Evolutionary conservation across 2,329 filamentous ascomycete genomes (phyloP).

Genomic region (Fusarium brevicatenulatum): DNA sequence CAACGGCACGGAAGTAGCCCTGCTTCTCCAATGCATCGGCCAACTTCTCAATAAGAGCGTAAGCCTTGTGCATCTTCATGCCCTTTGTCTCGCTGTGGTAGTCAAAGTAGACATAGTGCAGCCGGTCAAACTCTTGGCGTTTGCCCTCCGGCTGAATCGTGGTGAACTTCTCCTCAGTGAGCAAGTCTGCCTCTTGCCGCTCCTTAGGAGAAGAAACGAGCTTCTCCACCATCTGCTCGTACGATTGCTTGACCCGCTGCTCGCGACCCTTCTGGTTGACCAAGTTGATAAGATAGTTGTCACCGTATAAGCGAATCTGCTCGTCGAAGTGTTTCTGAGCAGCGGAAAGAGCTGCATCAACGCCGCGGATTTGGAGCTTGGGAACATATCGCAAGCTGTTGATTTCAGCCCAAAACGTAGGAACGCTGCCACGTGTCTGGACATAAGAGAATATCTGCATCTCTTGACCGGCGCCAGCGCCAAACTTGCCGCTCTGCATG

Average conservation of each 20-base stretch:
- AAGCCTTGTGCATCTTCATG: constrained; percentile 89
- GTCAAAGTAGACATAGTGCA: constrained; percentile 98
- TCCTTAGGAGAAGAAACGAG: constrained; percentile 77
- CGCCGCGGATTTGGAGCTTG: constrained; percentile 85
- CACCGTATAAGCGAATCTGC: constrained; percentile 92
- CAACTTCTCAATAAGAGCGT: constrained; percentile 85
- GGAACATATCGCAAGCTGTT: constrained; percentile 94
- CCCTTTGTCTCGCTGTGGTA: constrained; percentile 98
- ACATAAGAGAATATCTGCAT: constrained; percentile 93
- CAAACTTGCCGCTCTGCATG: constrained; percentile 77
- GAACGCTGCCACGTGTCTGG: constrained; percentile 95
- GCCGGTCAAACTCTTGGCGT: constrained; percentile 75
- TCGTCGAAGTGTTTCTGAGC: constrained; percentile 91
- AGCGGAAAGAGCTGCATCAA: constrained; percentile 81
- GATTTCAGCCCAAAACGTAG: constrained; percentile 95
- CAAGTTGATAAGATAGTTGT: constrained; percentile 96
- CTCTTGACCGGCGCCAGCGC: constrained; percentile 71
- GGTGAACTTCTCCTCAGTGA: constrained; percentile 83
- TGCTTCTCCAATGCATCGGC: constrained; percentile 79
- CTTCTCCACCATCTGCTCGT: constrained; percentile 86
- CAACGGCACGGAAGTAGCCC: constrained; percentile 91
- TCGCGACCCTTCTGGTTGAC: constrained; percentile 97
- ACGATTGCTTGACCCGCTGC: constrained; percentile 87
- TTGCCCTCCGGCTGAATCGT: constrained; percentile 73
- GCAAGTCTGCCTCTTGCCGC: constrained; percentile 69